Evolutionary conservation across 2,329 filamentous ascomycete genomes (phyloP), one percentile per base, ranked within the genome.

Genomic region (Exophiala mesophila): DNA sequence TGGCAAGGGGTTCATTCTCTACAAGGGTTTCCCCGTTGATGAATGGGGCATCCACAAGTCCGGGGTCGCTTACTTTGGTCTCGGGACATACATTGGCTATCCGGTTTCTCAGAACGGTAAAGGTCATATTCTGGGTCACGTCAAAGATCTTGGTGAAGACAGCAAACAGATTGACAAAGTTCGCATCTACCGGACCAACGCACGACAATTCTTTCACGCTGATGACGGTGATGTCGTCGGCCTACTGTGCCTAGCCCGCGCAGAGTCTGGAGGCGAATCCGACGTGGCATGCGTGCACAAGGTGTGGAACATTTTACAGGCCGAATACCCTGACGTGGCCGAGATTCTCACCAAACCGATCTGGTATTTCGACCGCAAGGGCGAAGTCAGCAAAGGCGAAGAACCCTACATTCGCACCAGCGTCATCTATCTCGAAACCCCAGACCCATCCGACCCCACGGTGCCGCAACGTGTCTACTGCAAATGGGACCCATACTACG

Each of bases 321-420:
- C 64, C 28, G 79, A 90, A 59, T 74, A 85, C 17, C 86, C 87
- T 0, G 87, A 90, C 57, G 82, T 94, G 1, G 82, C 86, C 1
- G 78, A 85, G 61, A 73, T 81, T 4, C 70, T 94, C 39, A 83
- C 84, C 1, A 68, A 82, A 60, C 87, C 88, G 1, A 78, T 88
- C 51, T 94, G 88, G 88, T 92, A 94, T 68, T 90, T 94, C 62
- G 88, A 94, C 65, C 82, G 88, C 41, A 94, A 94, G 69, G 88
- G 88, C 8, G 88, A 94, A 69, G 79, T 77, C 1, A 85, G 80
- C 16, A 67, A 72, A 10, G 87, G 85, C 9, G 74, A 94, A 63
- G 78, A 89, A 41, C 80, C 81, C 44, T 94, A 80, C 66, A 85
- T 87, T 55, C 72, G 74, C 31, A 79, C 82, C 21, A 74, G 77